phyloP scores from a whole-genome alignment of 78 protist species.

The Bigelowiella natans region DNA sequence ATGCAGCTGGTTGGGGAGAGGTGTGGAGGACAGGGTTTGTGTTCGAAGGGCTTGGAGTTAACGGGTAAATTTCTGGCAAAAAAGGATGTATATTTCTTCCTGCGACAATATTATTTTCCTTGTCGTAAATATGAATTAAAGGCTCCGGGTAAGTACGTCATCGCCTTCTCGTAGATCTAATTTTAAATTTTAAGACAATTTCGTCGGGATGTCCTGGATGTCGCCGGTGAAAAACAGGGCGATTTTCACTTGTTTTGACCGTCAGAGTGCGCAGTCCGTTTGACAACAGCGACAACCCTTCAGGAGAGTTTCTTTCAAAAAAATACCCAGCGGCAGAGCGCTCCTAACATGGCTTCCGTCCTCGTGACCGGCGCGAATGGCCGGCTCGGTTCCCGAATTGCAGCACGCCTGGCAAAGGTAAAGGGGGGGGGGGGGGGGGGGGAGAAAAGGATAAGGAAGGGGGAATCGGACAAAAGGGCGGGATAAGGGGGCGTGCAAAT shows the following conservation, averaged over 20 bases:
- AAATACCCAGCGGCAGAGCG: neutral
- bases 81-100: neutral
- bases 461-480: neutral
- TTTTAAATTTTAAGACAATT: no score
- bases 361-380: neutral
- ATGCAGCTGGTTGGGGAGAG: no score
- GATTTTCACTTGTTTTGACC: neutral
- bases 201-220: neutral
- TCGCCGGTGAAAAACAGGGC: neutral
- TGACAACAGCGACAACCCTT: no score
- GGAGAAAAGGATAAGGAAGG: neutral
- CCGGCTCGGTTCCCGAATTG: neutral
- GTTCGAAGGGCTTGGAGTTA: no score
- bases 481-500: neutral
- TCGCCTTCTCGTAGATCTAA: no score
- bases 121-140: no score
- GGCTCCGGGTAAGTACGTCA: no score
- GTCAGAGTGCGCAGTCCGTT: neutral
- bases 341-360: neutral
- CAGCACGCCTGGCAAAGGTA: neutral
- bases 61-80: neutral
- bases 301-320: no score
- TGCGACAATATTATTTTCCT: neutral
- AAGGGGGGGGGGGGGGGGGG: neutral
- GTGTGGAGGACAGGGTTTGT: no score